Conservation (phyloP, 257 asterid species). For the Solanum sejunctum region DNA sequence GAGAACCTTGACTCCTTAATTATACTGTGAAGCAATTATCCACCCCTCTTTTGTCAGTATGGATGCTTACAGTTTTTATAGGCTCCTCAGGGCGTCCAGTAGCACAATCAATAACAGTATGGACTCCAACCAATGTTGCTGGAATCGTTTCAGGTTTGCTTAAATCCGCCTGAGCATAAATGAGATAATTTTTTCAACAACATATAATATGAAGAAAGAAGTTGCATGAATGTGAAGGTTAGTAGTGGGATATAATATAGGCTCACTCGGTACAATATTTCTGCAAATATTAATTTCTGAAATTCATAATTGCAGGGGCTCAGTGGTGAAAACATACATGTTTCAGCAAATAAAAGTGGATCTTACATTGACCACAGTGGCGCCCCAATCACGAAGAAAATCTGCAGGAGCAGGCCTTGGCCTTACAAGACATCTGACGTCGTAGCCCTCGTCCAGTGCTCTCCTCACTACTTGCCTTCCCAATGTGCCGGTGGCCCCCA, state of each 20-base stretch:
- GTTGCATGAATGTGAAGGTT: background rate
- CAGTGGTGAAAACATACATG: background rate
- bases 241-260: background rate
- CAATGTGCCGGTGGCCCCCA: constrained; percentile 93
- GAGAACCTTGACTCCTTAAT: background rate
- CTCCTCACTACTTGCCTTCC: constrained; percentile 94
- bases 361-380: constrained; percentile 82
- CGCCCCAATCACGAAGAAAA: constrained; percentile 98
- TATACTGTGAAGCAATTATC: background rate
- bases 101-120: constrained; percentile 94
- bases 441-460: constrained; percentile 94
- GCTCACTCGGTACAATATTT: background rate
- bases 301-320: background rate
- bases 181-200: background rate
- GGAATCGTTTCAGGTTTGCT: constrained; percentile 96
- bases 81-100: constrained; percentile 99
- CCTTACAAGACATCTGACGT: constrained; percentile 87
- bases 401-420: constrained; percentile 99
- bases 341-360: background rate
- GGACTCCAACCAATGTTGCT: constrained; percentile 88
- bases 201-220: background rate
- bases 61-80: constrained; percentile 64
- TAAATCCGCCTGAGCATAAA: constrained; percentile 76
- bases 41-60: background rate
- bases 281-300: background rate